Evolutionary conservation across 352 stramenopile species (phyloP).

Genomic region (Globisporangium barbulae): DNA sequence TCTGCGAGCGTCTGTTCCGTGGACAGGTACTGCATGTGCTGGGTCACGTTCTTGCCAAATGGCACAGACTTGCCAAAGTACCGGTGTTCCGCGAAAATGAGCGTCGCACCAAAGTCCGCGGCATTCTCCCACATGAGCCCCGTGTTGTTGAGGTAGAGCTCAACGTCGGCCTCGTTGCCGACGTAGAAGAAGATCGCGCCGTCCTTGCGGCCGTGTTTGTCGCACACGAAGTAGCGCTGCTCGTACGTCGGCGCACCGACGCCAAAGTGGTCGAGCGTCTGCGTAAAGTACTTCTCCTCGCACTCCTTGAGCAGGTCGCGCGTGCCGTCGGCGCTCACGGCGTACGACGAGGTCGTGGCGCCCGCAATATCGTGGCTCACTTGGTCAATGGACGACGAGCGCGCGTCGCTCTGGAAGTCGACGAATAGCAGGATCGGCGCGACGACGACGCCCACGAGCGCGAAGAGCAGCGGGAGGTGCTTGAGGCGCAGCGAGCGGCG

Average conservation of each 20-base stretch:
- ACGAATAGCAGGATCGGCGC: slow-evolving; percentile 31
- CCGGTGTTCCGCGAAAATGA: slow-evolving; percentile 97
- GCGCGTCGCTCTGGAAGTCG: slow-evolving; percentile 17
- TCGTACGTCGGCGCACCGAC: slow-evolving; percentile 57
- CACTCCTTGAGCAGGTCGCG: slow-evolving; percentile 54
- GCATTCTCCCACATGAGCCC: slow-evolving; percentile 97
- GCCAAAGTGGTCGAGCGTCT: slow-evolving; percentile 78
- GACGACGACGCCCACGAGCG: slow-evolving; percentile 26
- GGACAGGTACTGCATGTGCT: slow-evolving; percentile 75
- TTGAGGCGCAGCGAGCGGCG: slow-evolving; percentile 11
- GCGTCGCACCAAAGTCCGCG: slow-evolving; percentile 79
- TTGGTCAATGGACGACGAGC: no score
- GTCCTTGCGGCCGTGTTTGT: slow-evolving; percentile 56
- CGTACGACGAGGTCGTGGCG: slow-evolving; percentile 15
- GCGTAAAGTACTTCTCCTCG: slow-evolving; percentile 68
- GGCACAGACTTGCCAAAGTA: slow-evolving; percentile 95
- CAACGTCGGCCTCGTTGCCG: slow-evolving; percentile 94
- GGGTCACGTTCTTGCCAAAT: slow-evolving; percentile 49
- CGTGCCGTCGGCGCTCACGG: slow-evolving; percentile 35
- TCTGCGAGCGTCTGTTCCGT: slow-evolving; percentile 89
- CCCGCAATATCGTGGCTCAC: neutral
- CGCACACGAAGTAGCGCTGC: slow-evolving; percentile 90
- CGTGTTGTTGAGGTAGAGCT: slow-evolving; percentile 95
- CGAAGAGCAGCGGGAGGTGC: slow-evolving; percentile 33
- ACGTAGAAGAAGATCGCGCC: slow-evolving; percentile 92